Evolutionary conservation across 345 rosid species (phyloP), one percentile per base, ranked within the genome.

Genomic region (Eucalyptus lansdowneana): DNA sequence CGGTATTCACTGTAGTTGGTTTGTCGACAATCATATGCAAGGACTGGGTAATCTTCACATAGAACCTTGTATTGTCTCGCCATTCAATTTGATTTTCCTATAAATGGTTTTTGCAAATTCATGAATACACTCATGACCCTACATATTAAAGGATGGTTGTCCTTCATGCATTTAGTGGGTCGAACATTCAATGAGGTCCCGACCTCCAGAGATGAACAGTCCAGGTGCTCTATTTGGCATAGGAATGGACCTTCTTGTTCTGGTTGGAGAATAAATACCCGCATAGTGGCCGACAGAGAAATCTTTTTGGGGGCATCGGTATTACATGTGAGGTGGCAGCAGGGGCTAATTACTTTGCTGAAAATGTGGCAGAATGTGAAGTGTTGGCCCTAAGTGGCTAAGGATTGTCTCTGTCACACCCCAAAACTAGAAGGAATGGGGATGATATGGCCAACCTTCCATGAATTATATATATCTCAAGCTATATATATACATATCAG

Each of bases 201-300:
- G n/a, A 58, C 12, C n/a, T 58, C 8, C 65, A 25, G 14, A 58
- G n/a, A 58, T 11, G 65, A 58, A 11, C 14, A 7, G 65, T 25
- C n/a, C 65, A 5, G 65, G 8, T 58, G 65, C 29, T 58, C 62
- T 6, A 24, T 5, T 9, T 58, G 65, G 65, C 25, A 24, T 58
- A 54, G 14, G 29, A 58, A 25, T 25, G 65, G 65, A 11, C 7
- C 4, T 58, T 25, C n/a, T 11, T 2, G 65, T 2, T 24, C 12
- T 11, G 1, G n/a, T 58, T 58, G 65, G 29, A 58, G 2, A 54
- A 21, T 19, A 54, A 54, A 54, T 21, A 54, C 11, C 8, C 11
- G 4, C 60, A 11, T 7, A 19, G 11, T 1, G 25, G 25, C 25
- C 0, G 60, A 54, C 11, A 21, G 5, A 37, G 4, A 37, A 34